Evolutionary conservation across 768 basidiomycete genomes (phyloP), one percentile per base, ranked within the genome.

Genomic region (Macrolepiota albuminosa): DNA sequence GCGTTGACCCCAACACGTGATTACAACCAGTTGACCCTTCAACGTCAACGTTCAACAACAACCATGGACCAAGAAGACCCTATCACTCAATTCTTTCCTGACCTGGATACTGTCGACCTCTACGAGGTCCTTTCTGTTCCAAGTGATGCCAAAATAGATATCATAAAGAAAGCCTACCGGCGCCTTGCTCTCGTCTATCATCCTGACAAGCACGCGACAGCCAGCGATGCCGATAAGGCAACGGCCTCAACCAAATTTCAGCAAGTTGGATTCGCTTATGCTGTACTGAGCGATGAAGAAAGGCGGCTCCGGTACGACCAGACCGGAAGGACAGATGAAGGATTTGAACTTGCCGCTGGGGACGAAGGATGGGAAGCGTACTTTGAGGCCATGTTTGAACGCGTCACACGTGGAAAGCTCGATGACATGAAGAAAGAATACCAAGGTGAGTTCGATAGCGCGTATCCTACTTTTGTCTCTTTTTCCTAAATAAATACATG

Each of bases 341-440:
- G 82, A 10, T 81, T 89, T 47, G 86, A 87, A 52, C 69, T 89
- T 43, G 85, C 77, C 26, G 82, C 83, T 6, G 91, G 85, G 10
- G 91, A 89, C 60, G 90, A 87, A 61, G 92, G 93, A 1, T 99
- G 97, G 97, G 93, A 94, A 68, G 84, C 90, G 6, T 99, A 99
- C 74, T 99, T 98, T 66, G 89, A 89, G 70, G 87, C 87, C 58
- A 74, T 97, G 64, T 97, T 94, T 64, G 90, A 95, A 61, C 81
- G 86, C 56, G 90, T 96, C 29, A 95, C 94, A 58, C 83, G 87
- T 62, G 87, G 84, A 61, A 89, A 86, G 71, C 78, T 99, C 56
- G 94, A 98, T 64, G 92, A 97, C 71, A 85, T 96, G 84, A 96
- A 93, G 83, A 86, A 86, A 65, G 87, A 86, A 67, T 99, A 99